Evolutionary conservation across 164 flowering plant species (phyloP), one percentile per base, ranked within the genome.

Genomic region (Malania oleifera): DNA sequence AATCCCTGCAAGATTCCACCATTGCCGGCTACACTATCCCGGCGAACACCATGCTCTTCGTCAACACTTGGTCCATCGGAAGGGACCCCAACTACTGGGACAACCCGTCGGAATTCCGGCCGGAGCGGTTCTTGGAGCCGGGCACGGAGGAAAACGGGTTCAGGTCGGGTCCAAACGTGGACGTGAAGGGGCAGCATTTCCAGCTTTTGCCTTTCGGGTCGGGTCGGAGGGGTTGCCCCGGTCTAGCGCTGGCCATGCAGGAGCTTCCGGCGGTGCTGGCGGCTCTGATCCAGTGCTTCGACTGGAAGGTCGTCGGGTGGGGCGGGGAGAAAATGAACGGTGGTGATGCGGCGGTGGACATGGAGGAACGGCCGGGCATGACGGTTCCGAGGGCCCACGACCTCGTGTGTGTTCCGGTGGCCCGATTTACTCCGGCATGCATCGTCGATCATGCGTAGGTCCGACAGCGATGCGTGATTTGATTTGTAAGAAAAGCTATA

Each of bases 31-130:
- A 73, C 39, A 47, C 76, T 25, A 69, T 87, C n/a, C 79, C 80
- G 0, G 77, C 83, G 29, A 63, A 62, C 9, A 76, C 82, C n/a
- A 41, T 38, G 14, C 34, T 80, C 5, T 58, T 77, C 4, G 57
- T 86, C 43, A 86, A 86, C 37, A 34, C 67, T 1, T 84, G 83
- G 79, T 80, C 92, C 1, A 77, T 86, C 7, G 74, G 75, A 1
- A 72, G 85, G 26, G 84, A 89, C 63, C 87, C 89, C 0, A 61
- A 65, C 2, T 31, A 62, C 29, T 85, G 92, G 90, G 75, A 79
- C 0, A 65, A 64, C 49, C 83, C 91, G 1, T 66, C 66, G 8
- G 71, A 76, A 59, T 88, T 80, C 54, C 40, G 40, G 1, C 96
- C 96, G 0, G 80, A 85, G 58, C 74, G 96, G 71, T 83, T 85